Base-by-base conservation (phyloP, 148 eudicot genomes). In the Pharnaceum exiguum region DNA sequence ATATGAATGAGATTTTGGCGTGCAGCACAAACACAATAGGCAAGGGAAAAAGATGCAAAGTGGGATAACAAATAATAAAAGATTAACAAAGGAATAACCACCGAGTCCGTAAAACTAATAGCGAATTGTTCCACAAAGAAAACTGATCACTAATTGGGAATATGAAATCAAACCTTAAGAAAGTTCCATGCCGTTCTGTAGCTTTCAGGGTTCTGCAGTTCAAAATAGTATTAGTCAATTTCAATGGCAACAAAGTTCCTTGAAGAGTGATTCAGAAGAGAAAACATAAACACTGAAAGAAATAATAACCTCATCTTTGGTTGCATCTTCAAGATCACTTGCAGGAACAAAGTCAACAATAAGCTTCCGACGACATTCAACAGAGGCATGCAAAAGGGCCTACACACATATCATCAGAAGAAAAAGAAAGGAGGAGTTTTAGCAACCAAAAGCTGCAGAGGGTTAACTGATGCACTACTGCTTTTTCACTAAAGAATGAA, bases 361-460 rank as follows among this genome's bases (percentile, higher is more conserved):
- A 48, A 86, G 78, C 65, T 84, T 94, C 63, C 83, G 76, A 38
- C 29, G 65, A 60, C 91, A 82, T 53, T 84, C 78, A 71, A 94
- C 95, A 68, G 96, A 82, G 45, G 99, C 99, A 66, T 94, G 97
- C 77, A 86, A 52, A 76, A 90, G 88, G 63, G 97, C 97, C 97
- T 90, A 71, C 70, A 71, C 27, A 59, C 15, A 63, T 51, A 35
- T 6, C 8, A 35, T 12, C 7, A 35, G 38, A 7, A 6, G 7
- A 35, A 35, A 21, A 45, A 35, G 19, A 36, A 52, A 36, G n/a
- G 32, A 18, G 5, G 6, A 32, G 4, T 26, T 19, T 50, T 25
- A 57, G 25, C n/a, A 39, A 26, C 45, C 25, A 47, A 31, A 21
- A 19, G 31, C 28, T 5, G 49, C 50, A 23, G 23, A 23, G 36